phyloP scores from a whole-genome alignment of 495 filamentous ascomycete species.

The Tuber melanosporum region DNA sequence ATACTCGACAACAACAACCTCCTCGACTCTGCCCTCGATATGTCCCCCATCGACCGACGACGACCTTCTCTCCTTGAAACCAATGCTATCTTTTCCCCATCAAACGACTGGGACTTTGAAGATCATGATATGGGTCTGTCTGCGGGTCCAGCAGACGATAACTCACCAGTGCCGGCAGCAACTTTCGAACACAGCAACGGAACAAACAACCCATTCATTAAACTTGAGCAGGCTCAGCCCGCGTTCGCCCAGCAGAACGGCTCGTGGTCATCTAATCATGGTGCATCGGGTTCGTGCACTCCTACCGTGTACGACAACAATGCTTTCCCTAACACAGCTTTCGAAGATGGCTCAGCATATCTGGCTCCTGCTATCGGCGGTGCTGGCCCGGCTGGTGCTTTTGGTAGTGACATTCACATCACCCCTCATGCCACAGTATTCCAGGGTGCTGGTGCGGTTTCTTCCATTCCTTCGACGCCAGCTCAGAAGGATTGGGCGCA shows the following conservation, averaged over 20 bases:
- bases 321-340: conserved; percentile 41
- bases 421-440: conserved; percentile 47
- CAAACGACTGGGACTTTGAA: conserved; percentile 55
- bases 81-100: conserved; percentile 58
- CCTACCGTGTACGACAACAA: conserved; percentile 43
- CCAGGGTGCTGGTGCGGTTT: conserved; percentile 46
- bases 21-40: conserved; percentile 61
- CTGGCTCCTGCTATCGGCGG: conserved; percentile 37
- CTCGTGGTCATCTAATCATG: conserved; percentile 41
- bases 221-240: conserved; percentile 46
- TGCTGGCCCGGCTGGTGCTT: conserved; percentile 34
- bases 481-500: conserved; percentile 56
- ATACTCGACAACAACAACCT: conserved; percentile 64
- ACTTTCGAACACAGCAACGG: conserved; percentile 45
- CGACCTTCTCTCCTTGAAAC: conserved; percentile 68
- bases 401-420: conserved; percentile 46
- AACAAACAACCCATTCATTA: conserved; percentile 49
- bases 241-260: conserved; percentile 47
- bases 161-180: conserved; percentile 39
- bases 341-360: conserved; percentile 43
- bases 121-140: conserved; percentile 47
- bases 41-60: conserved; percentile 60
- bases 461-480: conserved; percentile 35
- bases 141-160: conserved; percentile 48
- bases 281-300: conserved; percentile 45